Percentiles rank a stretch among this genome's conserved stretches.
These are phyloP conservation scores for Lactifluus pinguis DNA, from an alignment of 768 basidiomycete genomes.

Conservation along the genomic window DNA sequence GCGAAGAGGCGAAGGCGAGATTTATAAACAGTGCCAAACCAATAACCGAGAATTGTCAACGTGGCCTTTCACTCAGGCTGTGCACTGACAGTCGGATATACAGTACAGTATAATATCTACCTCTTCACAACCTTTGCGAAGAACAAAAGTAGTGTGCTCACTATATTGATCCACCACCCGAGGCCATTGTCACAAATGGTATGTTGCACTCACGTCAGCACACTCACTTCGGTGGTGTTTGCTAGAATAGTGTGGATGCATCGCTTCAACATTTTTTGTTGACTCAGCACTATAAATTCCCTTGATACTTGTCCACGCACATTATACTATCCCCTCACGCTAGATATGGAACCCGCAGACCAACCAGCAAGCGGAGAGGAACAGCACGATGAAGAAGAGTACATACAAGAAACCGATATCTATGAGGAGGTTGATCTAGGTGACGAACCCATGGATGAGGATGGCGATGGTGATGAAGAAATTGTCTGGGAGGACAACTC, in stretches of 20 bases:
- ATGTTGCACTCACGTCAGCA: slow-evolving; percentile 1
- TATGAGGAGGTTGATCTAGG: slow-evolving; percentile 59
- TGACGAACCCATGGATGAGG: slow-evolving; percentile 63
- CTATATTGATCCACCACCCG: no score
- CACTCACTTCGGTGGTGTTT: background rate
- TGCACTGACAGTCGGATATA: no score
- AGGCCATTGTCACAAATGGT: no score
- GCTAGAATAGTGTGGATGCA: background rate
- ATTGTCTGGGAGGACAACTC: slow-evolving; percentile 47
- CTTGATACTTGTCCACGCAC: background rate
- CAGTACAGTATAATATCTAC: no score
- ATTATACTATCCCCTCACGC: background rate
- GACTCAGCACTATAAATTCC: slow-evolving; percentile 12
- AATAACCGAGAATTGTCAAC: no score
- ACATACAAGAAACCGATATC: slow-evolving; percentile 59
- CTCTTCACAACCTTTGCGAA: no score
- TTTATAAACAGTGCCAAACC: no score
- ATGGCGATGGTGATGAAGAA: slow-evolving; percentile 22
- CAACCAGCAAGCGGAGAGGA: background rate
- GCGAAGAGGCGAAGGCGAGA: no score
- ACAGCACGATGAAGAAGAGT: slow-evolving; percentile 23
- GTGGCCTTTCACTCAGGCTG: no score
- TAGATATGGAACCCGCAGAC: slow-evolving; percentile 8
- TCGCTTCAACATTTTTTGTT: background rate
- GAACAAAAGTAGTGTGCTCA: no score